Conservation (phyloP, 2,329 filamentous ascomycete genomes). For the Myriosclerotinia curreyana region DNA sequence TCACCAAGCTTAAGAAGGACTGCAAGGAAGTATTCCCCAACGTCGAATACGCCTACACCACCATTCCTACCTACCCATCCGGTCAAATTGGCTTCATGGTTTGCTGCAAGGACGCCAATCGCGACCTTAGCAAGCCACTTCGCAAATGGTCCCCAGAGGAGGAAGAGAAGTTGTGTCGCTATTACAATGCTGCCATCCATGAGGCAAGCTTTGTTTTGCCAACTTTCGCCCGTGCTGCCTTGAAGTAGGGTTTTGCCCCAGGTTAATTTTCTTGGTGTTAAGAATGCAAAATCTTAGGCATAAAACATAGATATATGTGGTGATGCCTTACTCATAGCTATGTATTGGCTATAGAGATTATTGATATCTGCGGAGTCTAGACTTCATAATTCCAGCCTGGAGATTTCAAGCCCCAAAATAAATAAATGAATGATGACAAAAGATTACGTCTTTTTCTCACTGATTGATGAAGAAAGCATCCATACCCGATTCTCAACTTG, state of each 20-base stretch:
- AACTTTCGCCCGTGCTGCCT: slow-evolving; percentile 82
- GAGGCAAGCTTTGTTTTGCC: slow-evolving; percentile 90
- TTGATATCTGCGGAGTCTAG: not conserved
- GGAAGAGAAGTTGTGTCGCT: slow-evolving; percentile 88
- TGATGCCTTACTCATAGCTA: not conserved
- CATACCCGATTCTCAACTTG: slow-evolving; percentile 4
- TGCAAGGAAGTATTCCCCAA: slow-evolving; percentile 97
- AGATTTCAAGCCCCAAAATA: not conserved
- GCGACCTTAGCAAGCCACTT: slow-evolving; percentile 81
- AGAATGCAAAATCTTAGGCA: not conserved
- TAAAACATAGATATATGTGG: not conserved
- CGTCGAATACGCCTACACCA: slow-evolving; percentile 98
- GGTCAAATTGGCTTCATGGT: slow-evolving; percentile 99
- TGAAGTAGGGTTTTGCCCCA: slow-evolving; percentile 46
- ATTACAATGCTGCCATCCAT: slow-evolving; percentile 98
- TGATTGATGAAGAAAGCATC: not conserved
- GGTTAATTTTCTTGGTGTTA: not conserved
- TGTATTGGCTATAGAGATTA: not conserved
- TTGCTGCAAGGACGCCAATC: slow-evolving; percentile 88
- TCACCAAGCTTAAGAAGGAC: slow-evolving; percentile 91
- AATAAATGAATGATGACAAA: slow-evolving; percentile 10
- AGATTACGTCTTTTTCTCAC: not conserved
- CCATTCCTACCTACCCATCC: slow-evolving; percentile 97
- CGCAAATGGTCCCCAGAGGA: slow-evolving; percentile 80
- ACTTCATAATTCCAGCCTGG: slow-evolving; percentile 1